Evolutionary conservation across 2,329 filamentous ascomycete genomes (phyloP).

Genomic region (Cladobotryum protrusum): DNA sequence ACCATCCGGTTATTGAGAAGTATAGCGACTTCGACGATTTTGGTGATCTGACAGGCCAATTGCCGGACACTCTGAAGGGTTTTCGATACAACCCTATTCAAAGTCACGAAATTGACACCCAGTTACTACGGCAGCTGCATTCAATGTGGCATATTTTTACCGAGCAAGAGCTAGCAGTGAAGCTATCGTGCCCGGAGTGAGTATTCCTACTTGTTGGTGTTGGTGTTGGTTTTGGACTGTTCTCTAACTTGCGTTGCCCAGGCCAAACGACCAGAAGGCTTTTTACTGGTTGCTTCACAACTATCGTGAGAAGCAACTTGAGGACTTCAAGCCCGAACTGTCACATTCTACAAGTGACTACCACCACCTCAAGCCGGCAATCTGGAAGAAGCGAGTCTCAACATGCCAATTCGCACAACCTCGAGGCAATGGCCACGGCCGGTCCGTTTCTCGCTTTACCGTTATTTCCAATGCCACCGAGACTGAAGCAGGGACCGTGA

Average conservation of each 20-base stretch:
- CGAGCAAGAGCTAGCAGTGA: slow-evolving; percentile 63
- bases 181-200: slow-evolving; percentile 60
- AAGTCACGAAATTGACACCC: slow-evolving; percentile 66
- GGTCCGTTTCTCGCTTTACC: slow-evolving; percentile 56
- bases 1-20: slow-evolving; percentile 77
- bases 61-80: slow-evolving; percentile 54
- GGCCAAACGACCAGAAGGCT: slow-evolving; percentile 82
- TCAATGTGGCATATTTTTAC: slow-evolving; percentile 86
- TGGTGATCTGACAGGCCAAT: slow-evolving; percentile 48
- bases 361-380: slow-evolving; percentile 63
- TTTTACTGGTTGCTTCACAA: slow-evolving; percentile 83
- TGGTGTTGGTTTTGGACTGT: neutral
- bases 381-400: slow-evolving; percentile 54
- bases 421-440: slow-evolving; percentile 40
- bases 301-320: slow-evolving; percentile 77
- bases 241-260: slow-evolving; percentile 29
- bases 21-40: slow-evolving; percentile 71
- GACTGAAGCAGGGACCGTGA: slow-evolving; percentile 41
- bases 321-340: slow-evolving; percentile 77
- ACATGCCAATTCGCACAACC: slow-evolving; percentile 53
- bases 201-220: slow-evolving; percentile 22
- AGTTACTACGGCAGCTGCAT: slow-evolving; percentile 77
- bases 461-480: slow-evolving; percentile 58
- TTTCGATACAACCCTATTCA: slow-evolving; percentile 52
- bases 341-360: slow-evolving; percentile 88